Evolutionary conservation across 805 yeast genomes (phyloP).

Genomic region (Clavispora phyllophila): DNA sequence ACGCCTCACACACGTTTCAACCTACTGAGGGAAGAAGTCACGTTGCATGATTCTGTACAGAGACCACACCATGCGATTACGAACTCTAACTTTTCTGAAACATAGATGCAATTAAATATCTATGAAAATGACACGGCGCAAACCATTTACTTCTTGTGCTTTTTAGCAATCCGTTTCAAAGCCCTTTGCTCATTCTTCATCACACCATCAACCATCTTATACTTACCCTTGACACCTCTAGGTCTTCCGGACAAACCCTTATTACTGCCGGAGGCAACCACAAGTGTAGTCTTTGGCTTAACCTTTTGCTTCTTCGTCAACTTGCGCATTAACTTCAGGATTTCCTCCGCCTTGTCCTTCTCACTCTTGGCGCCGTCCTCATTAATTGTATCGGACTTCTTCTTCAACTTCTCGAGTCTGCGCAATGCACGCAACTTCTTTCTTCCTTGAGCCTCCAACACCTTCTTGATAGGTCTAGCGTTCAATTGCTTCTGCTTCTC

Average conservation of each 20-base stretch:
- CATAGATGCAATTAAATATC: background rate
- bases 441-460: conserved; percentile 95
- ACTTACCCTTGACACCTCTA: conserved; percentile 92
- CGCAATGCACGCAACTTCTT: conserved; percentile 89
- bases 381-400: conserved; percentile 86
- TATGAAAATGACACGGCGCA: background rate
- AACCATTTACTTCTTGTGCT: conserved; percentile 52
- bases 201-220: conserved; percentile 98
- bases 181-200: conserved; percentile 97
- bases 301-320: conserved; percentile 64
- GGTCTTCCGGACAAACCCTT: conserved; percentile 93
- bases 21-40: too few species aligned
- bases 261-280: conserved; percentile 82
- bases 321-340: conserved; percentile 77
- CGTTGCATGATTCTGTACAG: background rate
- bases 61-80: background rate
- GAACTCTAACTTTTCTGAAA: background rate
- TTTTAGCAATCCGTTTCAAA: conserved; percentile 81
- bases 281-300: conserved; percentile 82
- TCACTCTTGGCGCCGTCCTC: conserved; percentile 87
- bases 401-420: conserved; percentile 81
- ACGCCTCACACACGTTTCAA: background rate
- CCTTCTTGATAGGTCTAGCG: conserved; percentile 98
- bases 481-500: conserved; percentile 57
- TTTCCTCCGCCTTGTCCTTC: conserved; percentile 91